These are phyloP conservation scores for Rhizophlyctis rosea DNA, from an alignment of 192 early-diverging fungal species.

Conservation along the genomic window DNA sequence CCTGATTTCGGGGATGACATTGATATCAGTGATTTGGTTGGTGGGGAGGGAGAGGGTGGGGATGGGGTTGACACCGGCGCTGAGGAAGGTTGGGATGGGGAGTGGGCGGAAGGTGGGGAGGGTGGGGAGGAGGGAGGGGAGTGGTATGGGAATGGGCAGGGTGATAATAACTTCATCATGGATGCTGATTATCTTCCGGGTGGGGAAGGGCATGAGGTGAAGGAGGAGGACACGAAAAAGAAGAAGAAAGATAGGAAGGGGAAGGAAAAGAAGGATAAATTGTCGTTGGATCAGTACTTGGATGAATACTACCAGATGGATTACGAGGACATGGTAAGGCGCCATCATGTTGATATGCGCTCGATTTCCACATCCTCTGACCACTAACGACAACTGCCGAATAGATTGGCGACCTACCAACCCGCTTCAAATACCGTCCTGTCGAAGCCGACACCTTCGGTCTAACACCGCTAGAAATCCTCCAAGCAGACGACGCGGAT, in stretches of 20 bases:
- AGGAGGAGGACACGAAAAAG: conserved; percentile 21
- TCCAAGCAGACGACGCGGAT: conserved; percentile 85
- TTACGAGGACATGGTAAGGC: conserved; percentile 81
- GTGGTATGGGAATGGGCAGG: conserved; percentile 36
- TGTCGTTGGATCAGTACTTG: conserved; percentile 64
- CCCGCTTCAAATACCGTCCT: conserved; percentile 91
- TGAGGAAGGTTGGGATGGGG: conserved; percentile 18
- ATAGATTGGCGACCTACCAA: conserved; percentile 73
- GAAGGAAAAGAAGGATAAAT: conserved; percentile 35
- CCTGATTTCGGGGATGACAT: conserved; percentile 88
- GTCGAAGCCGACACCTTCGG: conserved; percentile 75
- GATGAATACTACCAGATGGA: conserved; percentile 90
- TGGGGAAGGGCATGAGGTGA: conserved; percentile 51
- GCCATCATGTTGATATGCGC: conserved; percentile 3
- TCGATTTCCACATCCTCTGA: not conserved
- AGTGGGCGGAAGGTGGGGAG: conserved; percentile 25
- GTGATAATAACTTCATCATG: conserved; percentile 83
- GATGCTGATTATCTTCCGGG: conserved; percentile 86
- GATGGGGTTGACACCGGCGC: conserved; percentile 29
- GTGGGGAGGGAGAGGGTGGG: conserved; percentile 21
- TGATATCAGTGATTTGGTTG: conserved; percentile 64
- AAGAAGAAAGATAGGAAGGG: conserved; percentile 21
- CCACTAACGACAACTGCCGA: too few relatives aligned
- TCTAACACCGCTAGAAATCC: conserved; percentile 78
- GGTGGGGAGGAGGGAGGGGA: conserved; percentile 38